These are phyloP conservation scores for Dryas alaskensis DNA, from an alignment of 306 rosid species.

Conservation along the genomic window DNA sequence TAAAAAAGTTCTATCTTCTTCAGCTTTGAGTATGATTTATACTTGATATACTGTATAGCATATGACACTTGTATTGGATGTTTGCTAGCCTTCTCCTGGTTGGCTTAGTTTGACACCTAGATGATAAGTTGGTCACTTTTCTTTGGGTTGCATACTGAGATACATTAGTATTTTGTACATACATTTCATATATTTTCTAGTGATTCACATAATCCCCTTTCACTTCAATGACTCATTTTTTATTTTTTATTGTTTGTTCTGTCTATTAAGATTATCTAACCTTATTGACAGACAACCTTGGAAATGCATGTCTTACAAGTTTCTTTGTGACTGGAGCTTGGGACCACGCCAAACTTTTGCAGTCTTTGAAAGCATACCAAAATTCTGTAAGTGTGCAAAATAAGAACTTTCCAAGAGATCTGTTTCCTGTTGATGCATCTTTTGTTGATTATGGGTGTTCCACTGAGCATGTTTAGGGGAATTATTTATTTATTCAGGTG, in stretches of 20 bases:
- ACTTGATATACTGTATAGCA: background rate
- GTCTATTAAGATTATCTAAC: slow-evolving; percentile 8
- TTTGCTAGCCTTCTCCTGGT: slow-evolving; percentile 10
- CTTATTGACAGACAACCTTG: slow-evolving; percentile 74
- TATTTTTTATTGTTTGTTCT: background rate
- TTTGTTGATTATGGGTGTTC: slow-evolving; percentile 10
- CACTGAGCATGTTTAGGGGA: slow-evolving; percentile 4
- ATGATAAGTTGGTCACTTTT: background rate
- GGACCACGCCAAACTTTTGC: slow-evolving; percentile 82
- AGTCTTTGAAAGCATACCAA: slow-evolving; percentile 92
- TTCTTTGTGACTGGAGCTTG: slow-evolving; percentile 90
- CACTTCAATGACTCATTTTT: background rate
- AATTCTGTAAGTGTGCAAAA: slow-evolving; percentile 79
- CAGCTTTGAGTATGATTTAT: slow-evolving; percentile 3
- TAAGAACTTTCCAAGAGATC: slow-evolving; percentile 22
- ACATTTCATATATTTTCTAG: background rate
- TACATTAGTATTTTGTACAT: background rate
- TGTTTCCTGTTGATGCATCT: slow-evolving; percentile 4
- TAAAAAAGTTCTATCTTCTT: background rate
- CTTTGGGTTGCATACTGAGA: background rate
- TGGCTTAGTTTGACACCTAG: background rate
- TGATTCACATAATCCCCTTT: background rate
- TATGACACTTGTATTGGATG: background rate
- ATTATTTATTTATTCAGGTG: slow-evolving; percentile 7
- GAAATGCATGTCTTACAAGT: slow-evolving; percentile 91